A percentile compares a stretch with the other conserved stretches of the same genome.
These are phyloP conservation scores for Quercus suber DNA, from an alignment of 306 rosid species.

Conservation along the genomic window DNA sequence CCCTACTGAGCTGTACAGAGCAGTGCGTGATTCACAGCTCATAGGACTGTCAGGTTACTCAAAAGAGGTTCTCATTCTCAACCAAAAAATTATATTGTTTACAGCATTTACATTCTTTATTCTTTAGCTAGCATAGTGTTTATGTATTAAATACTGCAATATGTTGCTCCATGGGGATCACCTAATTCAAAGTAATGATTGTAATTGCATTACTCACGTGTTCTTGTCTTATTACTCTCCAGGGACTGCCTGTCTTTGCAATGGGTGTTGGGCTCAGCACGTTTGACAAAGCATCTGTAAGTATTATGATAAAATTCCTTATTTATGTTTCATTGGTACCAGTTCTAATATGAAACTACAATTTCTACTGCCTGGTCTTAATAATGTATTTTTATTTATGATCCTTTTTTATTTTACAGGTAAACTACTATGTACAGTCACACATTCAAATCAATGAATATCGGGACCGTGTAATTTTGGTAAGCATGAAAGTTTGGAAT, in stretches of 20 bases:
- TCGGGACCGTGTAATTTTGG: constrained; percentile 82
- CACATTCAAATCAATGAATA: constrained; percentile 97
- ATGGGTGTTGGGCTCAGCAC: constrained; percentile 86
- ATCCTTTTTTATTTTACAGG: constrained; percentile 42
- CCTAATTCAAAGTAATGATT: neutral
- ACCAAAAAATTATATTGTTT: constrained; percentile 9
- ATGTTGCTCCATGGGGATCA: neutral
- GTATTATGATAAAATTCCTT: constrained; percentile 28
- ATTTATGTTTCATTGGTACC: neutral
- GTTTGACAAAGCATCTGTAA: constrained; percentile 91
- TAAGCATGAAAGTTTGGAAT: constrained; percentile 33
- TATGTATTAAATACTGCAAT: constrained; percentile 3
- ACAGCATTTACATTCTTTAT: neutral
- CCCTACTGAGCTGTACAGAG: constrained; percentile 74
- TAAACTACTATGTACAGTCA: constrained; percentile 94
- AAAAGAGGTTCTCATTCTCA: constrained; percentile 64
- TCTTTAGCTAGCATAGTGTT: neutral
- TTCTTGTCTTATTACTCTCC: constrained; percentile 17
- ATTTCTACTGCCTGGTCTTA: neutral
- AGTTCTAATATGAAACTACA: neutral
- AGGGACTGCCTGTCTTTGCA: constrained; percentile 94
- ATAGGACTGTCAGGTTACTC: constrained; percentile 93
- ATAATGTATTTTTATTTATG: neutral
- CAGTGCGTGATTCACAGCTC: constrained; percentile 87
- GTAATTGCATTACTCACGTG: neutral